phyloP scores from a whole-genome alignment of 371 early-diverging fungal genomes.

The Blyttiomyces sp. region DNA sequence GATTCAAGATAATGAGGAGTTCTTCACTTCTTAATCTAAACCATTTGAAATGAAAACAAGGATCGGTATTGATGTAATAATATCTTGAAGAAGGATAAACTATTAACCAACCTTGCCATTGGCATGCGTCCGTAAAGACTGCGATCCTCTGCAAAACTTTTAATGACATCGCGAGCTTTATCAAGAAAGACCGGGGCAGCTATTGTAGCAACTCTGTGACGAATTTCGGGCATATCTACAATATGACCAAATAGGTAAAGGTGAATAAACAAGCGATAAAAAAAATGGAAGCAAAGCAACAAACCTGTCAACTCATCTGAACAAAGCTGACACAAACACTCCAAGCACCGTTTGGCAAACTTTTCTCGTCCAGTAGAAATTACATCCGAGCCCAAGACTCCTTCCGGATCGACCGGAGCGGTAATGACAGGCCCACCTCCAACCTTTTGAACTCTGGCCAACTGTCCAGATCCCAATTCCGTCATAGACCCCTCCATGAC shows the following conservation, averaged over 20 bases:
- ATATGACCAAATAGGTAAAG: not conserved
- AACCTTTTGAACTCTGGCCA: too few species aligned
- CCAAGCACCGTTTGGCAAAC: constrained; percentile 68
- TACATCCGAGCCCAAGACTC: constrained; percentile 41
- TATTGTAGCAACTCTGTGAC: constrained; percentile 59
- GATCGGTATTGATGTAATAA: not conserved
- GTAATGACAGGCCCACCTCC: not conserved
- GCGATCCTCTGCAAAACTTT: constrained; percentile 69
- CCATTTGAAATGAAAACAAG: constrained; percentile 11
- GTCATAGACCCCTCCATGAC: too few species aligned
- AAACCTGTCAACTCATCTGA: constrained; percentile 54
- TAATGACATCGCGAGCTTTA: constrained; percentile 64
- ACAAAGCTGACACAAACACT: constrained; percentile 63
- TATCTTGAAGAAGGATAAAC: constrained; percentile 32
- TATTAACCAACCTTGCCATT: constrained; percentile 69
- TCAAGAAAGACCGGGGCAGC: constrained; percentile 71
- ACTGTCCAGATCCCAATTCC: too few species aligned
- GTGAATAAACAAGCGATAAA: not conserved
- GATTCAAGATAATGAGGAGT: constrained; percentile 62
- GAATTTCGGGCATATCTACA: constrained; percentile 13
- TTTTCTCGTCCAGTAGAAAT: constrained; percentile 65
- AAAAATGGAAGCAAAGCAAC: not conserved
- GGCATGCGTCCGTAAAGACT: constrained; percentile 73
- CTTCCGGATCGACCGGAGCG: not conserved
- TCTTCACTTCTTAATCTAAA: constrained; percentile 77